Conservation (phyloP, 371 early-diverging fungal species). For the Lichtheimia ornata region DNA sequence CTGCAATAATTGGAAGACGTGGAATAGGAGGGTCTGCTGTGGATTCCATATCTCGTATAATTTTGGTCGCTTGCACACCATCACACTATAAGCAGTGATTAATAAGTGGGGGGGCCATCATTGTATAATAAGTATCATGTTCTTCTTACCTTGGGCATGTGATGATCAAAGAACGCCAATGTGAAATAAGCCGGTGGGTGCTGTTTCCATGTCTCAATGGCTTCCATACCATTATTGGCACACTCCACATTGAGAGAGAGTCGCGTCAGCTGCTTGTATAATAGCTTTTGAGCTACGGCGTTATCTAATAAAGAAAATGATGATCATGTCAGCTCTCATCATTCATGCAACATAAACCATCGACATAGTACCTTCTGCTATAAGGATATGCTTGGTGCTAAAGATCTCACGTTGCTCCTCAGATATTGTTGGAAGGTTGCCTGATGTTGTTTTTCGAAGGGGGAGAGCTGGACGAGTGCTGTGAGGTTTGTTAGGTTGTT, state of each 20-base stretch:
- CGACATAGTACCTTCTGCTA: slow-evolving; percentile 38
- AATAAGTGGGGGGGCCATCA: background rate
- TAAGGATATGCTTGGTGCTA: slow-evolving; percentile 36
- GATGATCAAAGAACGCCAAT: slow-evolving; percentile 52
- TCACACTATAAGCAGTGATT: slow-evolving; percentile 33
- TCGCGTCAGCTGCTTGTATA: slow-evolving; percentile 39
- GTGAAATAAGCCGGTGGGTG: slow-evolving; percentile 30
- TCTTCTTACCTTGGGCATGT: slow-evolving; percentile 44
- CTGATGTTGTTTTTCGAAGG: too few relatives aligned
- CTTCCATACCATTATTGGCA: slow-evolving; percentile 48
- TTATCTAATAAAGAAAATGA: slow-evolving; percentile 27
- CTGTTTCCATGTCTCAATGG: slow-evolving; percentile 33
- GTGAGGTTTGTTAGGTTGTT: background rate
- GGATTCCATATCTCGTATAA: slow-evolving; percentile 35
- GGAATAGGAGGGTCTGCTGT: slow-evolving; percentile 5
- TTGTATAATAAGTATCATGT: background rate
- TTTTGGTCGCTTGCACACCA: slow-evolving; percentile 47
- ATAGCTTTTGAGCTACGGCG: slow-evolving; percentile 45
- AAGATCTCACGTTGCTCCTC: slow-evolving; percentile 28
- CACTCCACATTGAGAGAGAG: slow-evolving; percentile 42
- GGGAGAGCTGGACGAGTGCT: slow-evolving; percentile 12
- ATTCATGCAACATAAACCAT: background rate
- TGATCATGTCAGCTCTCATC: too few relatives aligned
- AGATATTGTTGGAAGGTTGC: too few relatives aligned
- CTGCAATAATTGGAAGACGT: slow-evolving; percentile 22